phyloP scores from a whole-genome alignment of 108 stramenopile species.

The Fistulifera pelliculosa region DNA sequence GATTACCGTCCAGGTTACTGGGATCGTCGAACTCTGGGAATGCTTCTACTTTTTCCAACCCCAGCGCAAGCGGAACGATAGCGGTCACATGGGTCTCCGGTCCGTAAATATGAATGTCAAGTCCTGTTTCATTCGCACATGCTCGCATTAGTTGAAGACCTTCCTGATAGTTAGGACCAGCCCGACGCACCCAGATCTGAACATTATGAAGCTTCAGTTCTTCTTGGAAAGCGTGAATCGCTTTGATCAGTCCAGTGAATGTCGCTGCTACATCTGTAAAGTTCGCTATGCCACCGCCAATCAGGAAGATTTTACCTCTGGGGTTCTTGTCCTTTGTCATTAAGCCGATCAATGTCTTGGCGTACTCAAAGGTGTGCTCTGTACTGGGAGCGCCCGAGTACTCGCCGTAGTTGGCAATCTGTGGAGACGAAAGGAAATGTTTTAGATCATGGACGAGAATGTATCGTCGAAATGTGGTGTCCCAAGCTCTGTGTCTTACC shows the following conservation, averaged over 20 bases:
- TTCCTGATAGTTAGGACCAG: constrained; percentile 89
- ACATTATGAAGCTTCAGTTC: constrained; percentile 55
- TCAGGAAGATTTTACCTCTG: constrained; percentile 72
- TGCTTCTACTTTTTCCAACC: constrained; percentile 31
- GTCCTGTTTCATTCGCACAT: constrained; percentile 41
- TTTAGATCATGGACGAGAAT: too few species aligned
- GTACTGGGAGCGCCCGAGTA: constrained; percentile 85
- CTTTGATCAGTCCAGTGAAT: constrained; percentile 85
- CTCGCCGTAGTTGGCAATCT: constrained; percentile 88
- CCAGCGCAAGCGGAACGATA: constrained; percentile 78
- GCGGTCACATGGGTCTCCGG: constrained; percentile 86
- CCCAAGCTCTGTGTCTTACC: background rate
- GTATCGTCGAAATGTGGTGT: too few species aligned
- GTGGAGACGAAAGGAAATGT: constrained; percentile 2
- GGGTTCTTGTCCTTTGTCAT: constrained; percentile 70
- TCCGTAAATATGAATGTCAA: constrained; percentile 82
- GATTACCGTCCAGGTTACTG: constrained; percentile 10
- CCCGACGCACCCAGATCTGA: constrained; percentile 82
- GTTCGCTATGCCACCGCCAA: constrained; percentile 90
- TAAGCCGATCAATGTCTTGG: constrained; percentile 72
- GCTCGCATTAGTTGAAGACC: constrained; percentile 76
- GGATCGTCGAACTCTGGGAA: constrained; percentile 72
- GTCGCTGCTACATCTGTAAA: constrained; percentile 93
- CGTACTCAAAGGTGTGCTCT: constrained; percentile 86
- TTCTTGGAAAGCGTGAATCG: constrained; percentile 55